These are phyloP conservation scores for Aphanocladium album DNA, from an alignment of 2,329 filamentous ascomycete species.

Conservation along the genomic window DNA sequence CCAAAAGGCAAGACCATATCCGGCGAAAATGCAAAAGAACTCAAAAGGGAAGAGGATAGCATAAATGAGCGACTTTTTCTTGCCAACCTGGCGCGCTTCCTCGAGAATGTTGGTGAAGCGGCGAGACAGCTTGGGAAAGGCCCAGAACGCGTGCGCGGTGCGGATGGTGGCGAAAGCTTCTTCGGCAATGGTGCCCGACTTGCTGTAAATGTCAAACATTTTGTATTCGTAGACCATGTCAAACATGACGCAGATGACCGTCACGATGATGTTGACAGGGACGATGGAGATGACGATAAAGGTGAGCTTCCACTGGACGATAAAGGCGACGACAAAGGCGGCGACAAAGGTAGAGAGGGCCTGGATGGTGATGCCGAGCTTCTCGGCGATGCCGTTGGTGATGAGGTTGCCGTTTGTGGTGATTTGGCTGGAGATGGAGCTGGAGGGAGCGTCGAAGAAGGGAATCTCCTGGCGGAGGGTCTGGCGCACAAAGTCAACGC, in stretches of 20 bases:
- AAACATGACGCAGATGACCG: slow-evolving; percentile 31
- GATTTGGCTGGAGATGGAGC: slow-evolving; percentile 41
- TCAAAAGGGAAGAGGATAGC: slow-evolving; percentile 40
- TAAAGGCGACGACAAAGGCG: slow-evolving; percentile 36
- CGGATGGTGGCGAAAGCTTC: slow-evolving; percentile 44
- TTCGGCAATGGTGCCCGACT: slow-evolving; percentile 41
- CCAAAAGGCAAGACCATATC: slow-evolving; percentile 47
- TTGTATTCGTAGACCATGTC: slow-evolving; percentile 39
- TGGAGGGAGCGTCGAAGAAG: slow-evolving; percentile 46
- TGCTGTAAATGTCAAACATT: slow-evolving; percentile 39
- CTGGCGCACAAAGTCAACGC: slow-evolving; percentile 33
- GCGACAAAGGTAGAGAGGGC: slow-evolving; percentile 35
- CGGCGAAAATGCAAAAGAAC: slow-evolving; percentile 44
- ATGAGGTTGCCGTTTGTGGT: slow-evolving; percentile 44
- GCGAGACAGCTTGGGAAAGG: slow-evolving; percentile 36
- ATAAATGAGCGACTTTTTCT: slow-evolving; percentile 39
- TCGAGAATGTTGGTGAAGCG: slow-evolving; percentile 40
- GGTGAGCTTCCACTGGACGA: slow-evolving; percentile 37
- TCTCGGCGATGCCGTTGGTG: slow-evolving; percentile 41
- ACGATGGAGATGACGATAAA: slow-evolving; percentile 42
- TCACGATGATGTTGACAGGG: slow-evolving; percentile 38
- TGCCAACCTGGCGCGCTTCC: slow-evolving; percentile 33
- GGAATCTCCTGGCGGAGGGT: slow-evolving; percentile 47
- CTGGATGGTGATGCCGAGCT: slow-evolving; percentile 38
- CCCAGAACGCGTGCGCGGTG: slow-evolving; percentile 47